Evolutionary conservation across 2,329 filamentous ascomycete species (phyloP), one percentile per base, ranked within the genome.

Genomic region (Endothia cerciana): DNA sequence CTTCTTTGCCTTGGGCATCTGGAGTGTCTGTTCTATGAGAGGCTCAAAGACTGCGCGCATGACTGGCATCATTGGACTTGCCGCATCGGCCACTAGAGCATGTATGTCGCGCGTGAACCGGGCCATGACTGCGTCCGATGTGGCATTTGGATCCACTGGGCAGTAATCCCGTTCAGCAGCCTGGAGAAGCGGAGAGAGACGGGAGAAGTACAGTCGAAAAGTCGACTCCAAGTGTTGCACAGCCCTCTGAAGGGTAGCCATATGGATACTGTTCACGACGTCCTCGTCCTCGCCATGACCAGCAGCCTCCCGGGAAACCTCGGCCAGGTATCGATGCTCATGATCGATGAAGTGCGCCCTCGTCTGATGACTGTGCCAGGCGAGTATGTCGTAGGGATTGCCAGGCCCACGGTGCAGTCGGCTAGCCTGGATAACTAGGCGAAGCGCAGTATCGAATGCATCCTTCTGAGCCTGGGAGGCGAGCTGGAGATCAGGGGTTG

Each of bases 31-130:
- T 60, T 78, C 80, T 65, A 86, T 80, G n/a, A 86, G 79, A 61
- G 81, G 79, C 15, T 79, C 79, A 56, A 92, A 72, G 45, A 89
- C 83, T 51, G 76, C 78, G 51, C 81, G 82, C 30, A 92, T 74
- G 1, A 87, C 84, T 58, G 78, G 77, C 43, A 83, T 80, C 59
- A 91, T 78, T 4, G 82, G 78, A 2, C 83, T 84, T 66, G 87
- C 81, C 11, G 88, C 88, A 73, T 90, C 89, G 55, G 85, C 84
- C 68, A 91, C 83, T 28, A 91, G 80, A 28, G 88, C 87, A 71
- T 90, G 84, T 13, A 91, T 75, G 69, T 91, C 88, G 59, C 83
- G 79, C 19, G 79, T 80, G 71, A 92, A 90, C 64, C 73, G 73
- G 3, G 67, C 57, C 17, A 72, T 69, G 5, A 83, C 85, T 62